These are phyloP conservation scores for Talaromyces thailandensis DNA, from an alignment of 495 filamentous ascomycete genomes.

Conservation along the genomic window DNA sequence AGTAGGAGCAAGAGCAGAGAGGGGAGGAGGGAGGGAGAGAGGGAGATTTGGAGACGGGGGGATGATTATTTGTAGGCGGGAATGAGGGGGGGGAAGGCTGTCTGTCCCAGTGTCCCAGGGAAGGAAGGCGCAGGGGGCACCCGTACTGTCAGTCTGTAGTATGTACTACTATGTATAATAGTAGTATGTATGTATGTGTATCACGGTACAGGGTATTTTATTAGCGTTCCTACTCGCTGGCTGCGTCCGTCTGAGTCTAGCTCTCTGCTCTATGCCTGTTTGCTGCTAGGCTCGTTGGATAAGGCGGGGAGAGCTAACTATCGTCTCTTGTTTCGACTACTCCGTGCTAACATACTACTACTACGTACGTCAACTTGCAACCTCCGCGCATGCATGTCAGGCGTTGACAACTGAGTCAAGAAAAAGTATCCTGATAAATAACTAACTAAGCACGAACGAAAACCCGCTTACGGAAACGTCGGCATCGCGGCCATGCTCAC, in stretches of 20 bases:
- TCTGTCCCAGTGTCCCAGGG: no score
- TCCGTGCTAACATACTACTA: no score
- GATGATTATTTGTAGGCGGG: neutral
- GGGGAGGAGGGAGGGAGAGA: constrained; percentile 1
- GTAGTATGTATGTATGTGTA: no score
- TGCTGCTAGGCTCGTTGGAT: neutral
- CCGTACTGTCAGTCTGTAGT: no score
- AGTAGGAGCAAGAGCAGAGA: neutral
- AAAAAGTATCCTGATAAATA: no score
- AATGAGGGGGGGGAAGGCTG: neutral
- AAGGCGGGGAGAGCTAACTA: neutral
- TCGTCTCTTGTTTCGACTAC: no score
- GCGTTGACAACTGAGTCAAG: no score
- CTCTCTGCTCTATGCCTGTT: no score
- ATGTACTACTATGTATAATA: no score
- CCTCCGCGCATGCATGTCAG: neutral
- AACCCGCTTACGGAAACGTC: neutral
- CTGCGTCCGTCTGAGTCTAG: no score
- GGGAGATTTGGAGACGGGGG: neutral
- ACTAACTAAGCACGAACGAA: no score
- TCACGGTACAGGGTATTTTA: neutral
- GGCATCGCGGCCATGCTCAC: neutral
- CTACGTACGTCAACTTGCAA: neutral
- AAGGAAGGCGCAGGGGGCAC: neutral
- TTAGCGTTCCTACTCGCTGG: neutral